Evolutionary conservation across 2,329 filamentous ascomycete genomes (phyloP).

Genomic region (Aspergillus thermomutatus): DNA sequence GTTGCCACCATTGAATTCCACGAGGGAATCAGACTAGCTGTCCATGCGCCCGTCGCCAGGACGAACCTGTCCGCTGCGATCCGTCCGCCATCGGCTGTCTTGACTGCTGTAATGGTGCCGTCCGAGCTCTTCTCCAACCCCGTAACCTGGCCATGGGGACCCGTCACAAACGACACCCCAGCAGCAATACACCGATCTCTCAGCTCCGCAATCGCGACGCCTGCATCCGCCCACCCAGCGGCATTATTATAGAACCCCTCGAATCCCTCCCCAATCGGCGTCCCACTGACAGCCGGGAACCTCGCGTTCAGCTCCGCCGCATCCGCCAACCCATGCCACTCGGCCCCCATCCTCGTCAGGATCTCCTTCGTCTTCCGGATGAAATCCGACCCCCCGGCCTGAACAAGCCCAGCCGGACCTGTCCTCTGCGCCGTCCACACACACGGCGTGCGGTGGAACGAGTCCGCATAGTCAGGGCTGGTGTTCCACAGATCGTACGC

Average conservation of each 20-base stretch:
- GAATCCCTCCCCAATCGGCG: conserved; percentile 17
- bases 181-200: conserved; percentile 20
- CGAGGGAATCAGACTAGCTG: conserved; percentile 68
- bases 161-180: conserved; percentile 24
- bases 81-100: conserved; percentile 44
- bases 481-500: conserved; percentile 65
- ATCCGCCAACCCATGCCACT: conserved; percentile 18
- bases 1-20: conserved; percentile 70
- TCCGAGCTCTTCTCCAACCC: conserved; percentile 30
- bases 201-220: conserved; percentile 17
- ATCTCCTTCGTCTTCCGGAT: conserved; percentile 21
- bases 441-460: conserved; percentile 23
- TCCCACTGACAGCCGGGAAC: conserved; percentile 21
- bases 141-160: conserved; percentile 29
- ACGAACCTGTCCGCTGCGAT: conserved; percentile 66
- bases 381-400: conserved; percentile 18
- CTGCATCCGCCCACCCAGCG: conserved; percentile 29
- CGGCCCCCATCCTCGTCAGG: conserved; percentile 21
- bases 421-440: conserved; percentile 23
- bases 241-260: conserved; percentile 25
- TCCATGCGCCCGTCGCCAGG: conserved; percentile 82
- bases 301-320: conserved; percentile 15
- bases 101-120: conserved; percentile 54
- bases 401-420: conserved; percentile 16
- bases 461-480: conserved; percentile 30